Percentiles rank a stretch among this genome's conserved stretches.
phyloP scores from a whole-genome alignment of 1,284 basidiomycete genomes.

The Tilletia caries region DNA sequence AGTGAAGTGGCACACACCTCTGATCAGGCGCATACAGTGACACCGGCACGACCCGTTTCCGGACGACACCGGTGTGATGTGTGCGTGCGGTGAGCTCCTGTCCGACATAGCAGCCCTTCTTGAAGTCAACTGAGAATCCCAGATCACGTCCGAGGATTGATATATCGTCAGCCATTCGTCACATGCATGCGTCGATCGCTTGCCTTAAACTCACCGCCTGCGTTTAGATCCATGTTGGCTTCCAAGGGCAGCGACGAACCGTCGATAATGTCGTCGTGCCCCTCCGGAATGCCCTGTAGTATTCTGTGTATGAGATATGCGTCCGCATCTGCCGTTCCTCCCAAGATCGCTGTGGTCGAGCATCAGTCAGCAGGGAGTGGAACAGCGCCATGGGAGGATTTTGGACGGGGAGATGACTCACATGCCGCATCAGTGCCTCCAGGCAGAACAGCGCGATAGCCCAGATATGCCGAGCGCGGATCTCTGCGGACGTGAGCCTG shows the following conservation, averaged over 20 bases:
- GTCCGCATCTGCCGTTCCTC: conserved; percentile 13
- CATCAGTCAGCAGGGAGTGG: neutral
- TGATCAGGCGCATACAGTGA: conserved; percentile 22
- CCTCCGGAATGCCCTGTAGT: conserved; percentile 81
- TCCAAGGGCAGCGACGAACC: conserved; percentile 84
- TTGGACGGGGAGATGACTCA: neutral
- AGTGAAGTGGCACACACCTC: neutral
- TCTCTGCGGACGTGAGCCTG: conserved; percentile 24
- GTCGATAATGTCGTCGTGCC: conserved; percentile 71
- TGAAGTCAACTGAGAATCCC: conserved; percentile 76
- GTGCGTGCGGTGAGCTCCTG: conserved; percentile 96
- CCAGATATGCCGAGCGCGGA: conserved; percentile 33
- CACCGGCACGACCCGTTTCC: conserved; percentile 86
- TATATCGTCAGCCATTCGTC: neutral
- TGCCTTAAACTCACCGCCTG: conserved; percentile 66
- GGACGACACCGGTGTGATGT: conserved; percentile 85
- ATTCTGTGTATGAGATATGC: conserved; percentile 75
- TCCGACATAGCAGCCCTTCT: conserved; percentile 96
- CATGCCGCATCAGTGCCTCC: neutral
- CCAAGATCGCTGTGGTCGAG: neutral
- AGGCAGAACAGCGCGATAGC: conserved; percentile 31
- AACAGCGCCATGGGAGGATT: too few species aligned
- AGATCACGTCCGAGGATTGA: conserved; percentile 20
- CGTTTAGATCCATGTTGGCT: conserved; percentile 87
- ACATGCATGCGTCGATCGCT: neutral